Evolutionary conservation across 1,284 basidiomycete genomes (phyloP).

Genomic region (Trametes polyzona): DNA sequence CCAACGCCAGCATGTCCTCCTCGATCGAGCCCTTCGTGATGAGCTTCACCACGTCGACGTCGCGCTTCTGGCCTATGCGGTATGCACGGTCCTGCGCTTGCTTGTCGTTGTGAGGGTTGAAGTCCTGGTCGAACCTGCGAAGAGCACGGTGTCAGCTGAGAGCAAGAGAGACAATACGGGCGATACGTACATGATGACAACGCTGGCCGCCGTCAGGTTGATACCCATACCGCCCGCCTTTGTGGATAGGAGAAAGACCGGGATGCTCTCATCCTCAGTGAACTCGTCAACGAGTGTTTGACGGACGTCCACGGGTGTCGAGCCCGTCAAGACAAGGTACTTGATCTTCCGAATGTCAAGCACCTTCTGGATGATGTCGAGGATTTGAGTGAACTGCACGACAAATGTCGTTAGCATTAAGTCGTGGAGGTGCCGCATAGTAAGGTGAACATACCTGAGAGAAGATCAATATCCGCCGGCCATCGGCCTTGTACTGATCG

Average conservation of each 20-base stretch:
- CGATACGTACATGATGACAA: constrained; percentile 79
- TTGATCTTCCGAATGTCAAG: constrained; percentile 78
- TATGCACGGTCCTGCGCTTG: constrained; percentile 98
- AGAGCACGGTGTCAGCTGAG: not conserved
- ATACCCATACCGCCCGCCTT: constrained; percentile 95
- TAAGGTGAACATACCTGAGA: constrained; percentile 67
- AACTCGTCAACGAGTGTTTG: constrained; percentile 97
- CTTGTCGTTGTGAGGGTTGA: constrained; percentile 91
- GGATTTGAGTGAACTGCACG: constrained; percentile 89
- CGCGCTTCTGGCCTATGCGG: constrained; percentile 93
- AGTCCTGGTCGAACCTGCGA: constrained; percentile 93
- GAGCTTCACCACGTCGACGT: constrained; percentile 93
- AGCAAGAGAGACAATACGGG: not conserved
- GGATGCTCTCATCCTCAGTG: constrained; percentile 90
- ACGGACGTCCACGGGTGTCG: constrained; percentile 92
- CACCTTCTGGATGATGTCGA: constrained; percentile 91
- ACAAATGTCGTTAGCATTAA: not conserved
- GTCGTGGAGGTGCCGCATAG: not conserved
- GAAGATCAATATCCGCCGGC: constrained; percentile 90
- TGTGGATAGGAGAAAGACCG: constrained; percentile 93
- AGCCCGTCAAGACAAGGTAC: constrained; percentile 91
- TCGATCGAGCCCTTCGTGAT: constrained; percentile 93
- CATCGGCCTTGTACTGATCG: constrained; percentile 67
- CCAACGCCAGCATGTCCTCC: constrained; percentile 92
- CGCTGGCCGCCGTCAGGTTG: constrained; percentile 90